Evolutionary conservation across 1,139 yeast species (phyloP).

Genomic region (Spathaspora jeffriesii): DNA sequence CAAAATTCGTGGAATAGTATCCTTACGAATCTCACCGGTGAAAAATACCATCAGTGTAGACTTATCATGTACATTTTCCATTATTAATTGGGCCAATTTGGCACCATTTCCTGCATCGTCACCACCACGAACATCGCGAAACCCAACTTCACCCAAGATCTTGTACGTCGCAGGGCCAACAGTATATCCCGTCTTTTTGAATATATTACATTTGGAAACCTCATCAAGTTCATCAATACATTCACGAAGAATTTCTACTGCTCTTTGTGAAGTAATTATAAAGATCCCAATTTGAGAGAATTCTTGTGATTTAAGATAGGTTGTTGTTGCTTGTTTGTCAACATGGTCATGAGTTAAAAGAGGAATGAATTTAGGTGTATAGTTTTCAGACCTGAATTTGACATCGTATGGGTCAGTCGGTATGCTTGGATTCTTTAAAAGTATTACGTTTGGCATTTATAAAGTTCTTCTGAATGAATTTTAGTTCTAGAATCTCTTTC

Average conservation of each 20-base stretch:
- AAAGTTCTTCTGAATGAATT: neutral
- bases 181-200: slow-evolving; percentile 65
- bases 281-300: slow-evolving; percentile 42
- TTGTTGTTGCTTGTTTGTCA: slow-evolving; percentile 43
- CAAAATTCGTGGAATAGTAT: slow-evolving; percentile 72
- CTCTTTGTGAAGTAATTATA: slow-evolving; percentile 90
- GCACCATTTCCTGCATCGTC: slow-evolving; percentile 79
- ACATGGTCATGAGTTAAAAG: slow-evolving; percentile 63
- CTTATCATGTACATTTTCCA: slow-evolving; percentile 32
- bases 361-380: slow-evolving; percentile 61
- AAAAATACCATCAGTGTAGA: slow-evolving; percentile 57
- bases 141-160: slow-evolving; percentile 65
- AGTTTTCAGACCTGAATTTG: slow-evolving; percentile 31
- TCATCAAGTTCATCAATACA: slow-evolving; percentile 32
- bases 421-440: slow-evolving; percentile 67
- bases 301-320: slow-evolving; percentile 38
- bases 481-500: neutral
- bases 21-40: slow-evolving; percentile 86
- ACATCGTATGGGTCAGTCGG: slow-evolving; percentile 67
- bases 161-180: slow-evolving; percentile 90
- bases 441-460: slow-evolving; percentile 22
- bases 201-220: slow-evolving; percentile 23
- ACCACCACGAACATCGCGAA: slow-evolving; percentile 71
- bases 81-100: slow-evolving; percentile 64
- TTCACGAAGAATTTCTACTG: slow-evolving; percentile 74